Evolutionary conservation across 768 basidiomycete species (phyloP).

Genomic region (Neoboletus magnificus): DNA sequence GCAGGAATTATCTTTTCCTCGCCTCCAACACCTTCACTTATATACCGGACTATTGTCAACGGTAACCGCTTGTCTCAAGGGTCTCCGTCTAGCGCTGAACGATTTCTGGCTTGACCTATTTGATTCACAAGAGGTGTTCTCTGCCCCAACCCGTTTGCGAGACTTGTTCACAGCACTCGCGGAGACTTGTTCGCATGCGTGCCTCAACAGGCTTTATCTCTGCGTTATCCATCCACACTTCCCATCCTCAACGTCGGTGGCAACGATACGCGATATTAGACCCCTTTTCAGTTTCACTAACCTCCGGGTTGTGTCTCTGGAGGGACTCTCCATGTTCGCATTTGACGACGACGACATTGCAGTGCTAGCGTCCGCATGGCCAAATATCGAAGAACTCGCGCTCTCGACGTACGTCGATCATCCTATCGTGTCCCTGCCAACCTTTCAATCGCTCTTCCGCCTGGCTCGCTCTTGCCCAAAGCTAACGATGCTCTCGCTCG

Average conservation of each 20-base stretch:
- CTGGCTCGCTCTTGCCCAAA: conserved; percentile 12
- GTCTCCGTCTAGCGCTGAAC: conserved; percentile 9
- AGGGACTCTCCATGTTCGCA: conserved; percentile 12
- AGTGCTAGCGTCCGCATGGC: conserved; percentile 19
- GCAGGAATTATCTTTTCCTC: conserved; percentile 1
- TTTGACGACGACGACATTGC: conserved; percentile 16
- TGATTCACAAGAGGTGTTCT: conserved; percentile 12
- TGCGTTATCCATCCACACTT: conserved; percentile 14
- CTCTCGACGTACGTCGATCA: conserved; percentile 18
- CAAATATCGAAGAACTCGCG: conserved; percentile 17
- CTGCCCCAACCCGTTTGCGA: conserved; percentile 1
- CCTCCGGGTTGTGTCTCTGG: conserved; percentile 15
- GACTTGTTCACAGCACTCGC: conserved; percentile 13
- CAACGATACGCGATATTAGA: conserved; percentile 9
- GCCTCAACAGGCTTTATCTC: conserved; percentile 12
- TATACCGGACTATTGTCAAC: conserved; percentile 16
- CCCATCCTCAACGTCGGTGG: not conserved
- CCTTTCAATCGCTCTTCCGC: conserved; percentile 12
- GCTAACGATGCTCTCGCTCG: conserved; percentile 19
- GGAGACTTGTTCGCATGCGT: conserved; percentile 9
- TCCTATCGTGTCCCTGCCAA: conserved; percentile 17
- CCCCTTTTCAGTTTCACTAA: conserved; percentile 14
- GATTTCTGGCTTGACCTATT: conserved; percentile 24
- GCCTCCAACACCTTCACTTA: conserved; percentile 18
- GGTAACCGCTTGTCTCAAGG: conserved; percentile 1